phyloP scores from a whole-genome alignment of 176 grass and related monocot genomes.

The Themeda triandra region DNA sequence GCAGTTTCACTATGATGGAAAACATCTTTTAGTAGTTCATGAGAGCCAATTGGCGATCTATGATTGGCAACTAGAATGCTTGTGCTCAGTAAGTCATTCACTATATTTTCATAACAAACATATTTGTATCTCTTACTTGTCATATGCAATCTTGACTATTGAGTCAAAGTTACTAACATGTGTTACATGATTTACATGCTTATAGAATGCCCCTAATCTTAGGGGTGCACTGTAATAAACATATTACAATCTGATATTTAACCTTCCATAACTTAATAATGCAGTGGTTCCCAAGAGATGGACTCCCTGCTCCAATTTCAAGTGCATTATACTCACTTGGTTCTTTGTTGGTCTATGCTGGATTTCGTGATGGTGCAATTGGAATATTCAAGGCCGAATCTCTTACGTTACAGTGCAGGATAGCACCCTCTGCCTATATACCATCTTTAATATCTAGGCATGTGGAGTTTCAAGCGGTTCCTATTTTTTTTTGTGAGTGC shows the following conservation, averaged over 20 bases:
- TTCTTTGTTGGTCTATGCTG: constrained; percentile 43
- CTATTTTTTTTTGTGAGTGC: not conserved
- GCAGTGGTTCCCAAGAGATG: constrained; percentile 81
- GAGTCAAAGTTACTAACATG: not conserved
- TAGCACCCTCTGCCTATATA: constrained; percentile 71
- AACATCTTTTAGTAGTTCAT: constrained; percentile 54
- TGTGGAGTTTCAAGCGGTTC: not conserved
- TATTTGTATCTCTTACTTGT: not conserved
- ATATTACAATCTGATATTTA: not conserved
- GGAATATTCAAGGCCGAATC: constrained; percentile 74
- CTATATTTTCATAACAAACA: not conserved
- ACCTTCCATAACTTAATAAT: not conserved
- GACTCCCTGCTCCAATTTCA: constrained; percentile 65
- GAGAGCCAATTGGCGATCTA: constrained; percentile 57
- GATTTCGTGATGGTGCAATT: constrained; percentile 42
- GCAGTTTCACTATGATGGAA: constrained; percentile 58
- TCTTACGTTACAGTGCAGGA: constrained; percentile 57
- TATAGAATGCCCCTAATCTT: not conserved
- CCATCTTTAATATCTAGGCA: constrained; percentile 38
- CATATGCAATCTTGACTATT: not conserved
- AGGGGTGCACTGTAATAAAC: not conserved
- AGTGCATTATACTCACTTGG: constrained; percentile 83
- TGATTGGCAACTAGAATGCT: constrained; percentile 48
- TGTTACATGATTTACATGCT: not conserved
- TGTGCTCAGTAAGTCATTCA: constrained; percentile 33